Conservation (phyloP, 495 filamentous ascomycete genomes). For the Xylaria sp. region DNA sequence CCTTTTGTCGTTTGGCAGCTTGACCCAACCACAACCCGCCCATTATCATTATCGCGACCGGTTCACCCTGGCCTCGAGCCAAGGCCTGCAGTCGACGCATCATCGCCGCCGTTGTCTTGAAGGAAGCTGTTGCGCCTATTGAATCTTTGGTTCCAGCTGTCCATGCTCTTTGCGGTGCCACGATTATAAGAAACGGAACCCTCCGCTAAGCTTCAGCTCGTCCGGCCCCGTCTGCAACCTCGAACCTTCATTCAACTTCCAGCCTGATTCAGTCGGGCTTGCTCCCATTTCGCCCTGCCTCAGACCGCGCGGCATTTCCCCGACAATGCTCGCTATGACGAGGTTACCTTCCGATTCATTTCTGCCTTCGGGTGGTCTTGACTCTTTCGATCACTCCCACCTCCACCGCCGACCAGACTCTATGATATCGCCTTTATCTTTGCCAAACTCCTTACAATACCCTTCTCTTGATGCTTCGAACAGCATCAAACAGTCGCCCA, state of each 20-base stretch:
- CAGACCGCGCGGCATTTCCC: not conserved
- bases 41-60: not conserved
- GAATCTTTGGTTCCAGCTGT: not conserved
- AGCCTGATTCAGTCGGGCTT: not conserved
- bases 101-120: not conserved
- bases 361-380: conserved; percentile 36
- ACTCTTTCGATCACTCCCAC: conserved; percentile 30
- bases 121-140: not conserved
- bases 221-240: not conserved
- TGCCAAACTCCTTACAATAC: conserved; percentile 42
- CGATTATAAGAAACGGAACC: not conserved
- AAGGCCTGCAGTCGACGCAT: not conserved
- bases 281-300: not conserved
- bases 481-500: conserved; percentile 31
- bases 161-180: not conserved
- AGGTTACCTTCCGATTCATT: conserved; percentile 43
- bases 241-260: conserved; percentile 8
- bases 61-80: not conserved
- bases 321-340: conserved; percentile 40
- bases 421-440: conserved; percentile 50
- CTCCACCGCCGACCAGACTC: conserved; percentile 43
- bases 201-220: not conserved
- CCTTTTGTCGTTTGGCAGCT: not conserved
- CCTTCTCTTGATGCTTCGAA: conserved; percentile 45
- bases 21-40: not conserved